Base-by-base conservation (phyloP, 306 rosid genomes). In the Cucumis hystrix region DNA sequence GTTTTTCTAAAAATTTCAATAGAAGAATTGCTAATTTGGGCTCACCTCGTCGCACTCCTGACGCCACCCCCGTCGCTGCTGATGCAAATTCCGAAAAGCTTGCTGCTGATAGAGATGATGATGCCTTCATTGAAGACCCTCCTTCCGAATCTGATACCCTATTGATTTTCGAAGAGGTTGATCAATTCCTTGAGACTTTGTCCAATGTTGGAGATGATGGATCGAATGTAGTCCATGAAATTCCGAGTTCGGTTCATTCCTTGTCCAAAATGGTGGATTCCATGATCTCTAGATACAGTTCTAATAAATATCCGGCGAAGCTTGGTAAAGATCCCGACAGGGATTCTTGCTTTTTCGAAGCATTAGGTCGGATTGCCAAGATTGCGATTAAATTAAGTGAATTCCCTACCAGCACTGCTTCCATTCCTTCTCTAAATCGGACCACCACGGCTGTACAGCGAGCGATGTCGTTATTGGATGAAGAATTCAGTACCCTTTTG, bases 381-480 rank as follows among this genome's bases (percentile, higher is more conserved):
- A 28, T 89, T 8, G 83, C 87, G 16, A 62, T 25, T 8, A 60
- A 64, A 41, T 20, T 82, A 17, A 64, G 60, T 5, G 37, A 82
- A 21, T 64, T 60, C 30, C 79, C 86, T 25, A 72, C 84, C 0
- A 78, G n/a, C 41, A 2, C 79, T 12, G 8, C 59, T 5, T 66
- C 78, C 11, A 33, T 40, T 0, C 35, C 77, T 16, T 57, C 70
- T 4, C 81, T 81, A 14, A 88, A 89, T 56, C 77, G 83, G 65
- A 82, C 83, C 54, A 84, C 77, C 73, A 57, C 68, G 1, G 80
- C 75, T 68, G 68, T 86, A 0, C 96, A 93, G 51, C 83, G 78
- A 78, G 88, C 89, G 35, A 88, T 91, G 96, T 77, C 79, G 41
- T 49, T 88, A 2, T 70, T 93, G 49, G 96, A 87, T 15, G 90